phyloP scores from a whole-genome alignment of 305 asterid species.

The Caryopteris hybrid region DNA sequence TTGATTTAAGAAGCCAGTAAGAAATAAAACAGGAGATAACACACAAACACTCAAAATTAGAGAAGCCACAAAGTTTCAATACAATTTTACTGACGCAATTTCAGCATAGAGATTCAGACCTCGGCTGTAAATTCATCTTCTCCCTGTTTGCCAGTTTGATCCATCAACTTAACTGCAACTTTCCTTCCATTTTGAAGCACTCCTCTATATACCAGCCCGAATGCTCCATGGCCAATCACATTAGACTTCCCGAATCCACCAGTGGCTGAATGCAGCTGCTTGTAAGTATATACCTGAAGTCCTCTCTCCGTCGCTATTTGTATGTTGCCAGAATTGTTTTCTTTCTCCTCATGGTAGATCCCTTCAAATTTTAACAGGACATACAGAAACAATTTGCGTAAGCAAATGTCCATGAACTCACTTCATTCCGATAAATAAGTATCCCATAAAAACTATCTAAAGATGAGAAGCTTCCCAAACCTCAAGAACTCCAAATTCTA shows the following conservation, averaged over 20 bases:
- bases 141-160: slow-evolving; percentile 84
- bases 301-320: slow-evolving; percentile 54
- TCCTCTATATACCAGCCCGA: slow-evolving; percentile 78
- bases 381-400: background rate
- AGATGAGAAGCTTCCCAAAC: background rate
- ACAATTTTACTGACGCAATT: background rate
- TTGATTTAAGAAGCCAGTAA: slow-evolving; percentile 3
- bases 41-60: background rate
- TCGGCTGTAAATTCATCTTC: slow-evolving; percentile 87
- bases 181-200: slow-evolving; percentile 86
- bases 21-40: slow-evolving; percentile 6
- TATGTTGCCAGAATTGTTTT: slow-evolving; percentile 27
- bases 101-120: slow-evolving; percentile 32
- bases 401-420: background rate
- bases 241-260: slow-evolving; percentile 83
- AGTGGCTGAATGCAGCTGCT: slow-evolving; percentile 86
- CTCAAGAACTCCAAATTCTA: background rate
- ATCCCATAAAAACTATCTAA: background rate
- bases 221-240: slow-evolving; percentile 89
- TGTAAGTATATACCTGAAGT: slow-evolving; percentile 66
- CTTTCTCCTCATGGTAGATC: slow-evolving; percentile 43
- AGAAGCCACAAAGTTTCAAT: background rate
- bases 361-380: slow-evolving; percentile 12
- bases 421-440: background rate
- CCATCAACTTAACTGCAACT: slow-evolving; percentile 92